phyloP scores from a whole-genome alignment of 1,139 yeast species.

The Geotrichum fermentans region DNA sequence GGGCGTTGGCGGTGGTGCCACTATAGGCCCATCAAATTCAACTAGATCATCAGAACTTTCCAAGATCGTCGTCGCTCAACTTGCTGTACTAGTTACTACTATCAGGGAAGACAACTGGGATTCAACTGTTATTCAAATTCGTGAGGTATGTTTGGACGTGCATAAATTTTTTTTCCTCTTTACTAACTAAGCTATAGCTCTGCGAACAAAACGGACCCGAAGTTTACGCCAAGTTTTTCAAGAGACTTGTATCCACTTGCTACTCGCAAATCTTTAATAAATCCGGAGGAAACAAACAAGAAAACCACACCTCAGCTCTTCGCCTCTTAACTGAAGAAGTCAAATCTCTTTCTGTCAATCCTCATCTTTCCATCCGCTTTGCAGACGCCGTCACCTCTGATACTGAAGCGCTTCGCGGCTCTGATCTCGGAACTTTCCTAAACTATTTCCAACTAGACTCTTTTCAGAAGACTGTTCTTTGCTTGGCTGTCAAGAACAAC shows the following conservation, averaged over 20 bases:
- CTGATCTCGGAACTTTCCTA: slow-evolving; percentile 25
- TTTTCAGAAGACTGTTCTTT: slow-evolving; percentile 23
- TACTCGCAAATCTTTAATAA: slow-evolving; percentile 37
- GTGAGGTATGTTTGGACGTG: slow-evolving; percentile 30
- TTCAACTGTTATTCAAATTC: slow-evolving; percentile 45
- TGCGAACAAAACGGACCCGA: slow-evolving; percentile 40
- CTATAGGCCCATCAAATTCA: slow-evolving; percentile 8
- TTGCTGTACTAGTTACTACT: slow-evolving; percentile 49
- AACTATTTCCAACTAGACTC: slow-evolving; percentile 24
- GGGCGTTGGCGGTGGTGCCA: slow-evolving; percentile 18
- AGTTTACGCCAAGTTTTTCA: slow-evolving; percentile 37
- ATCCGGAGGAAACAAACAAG: slow-evolving; percentile 27
- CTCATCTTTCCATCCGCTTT: slow-evolving; percentile 28
- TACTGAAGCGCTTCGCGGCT: slow-evolving; percentile 33
- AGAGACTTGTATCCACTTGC: slow-evolving; percentile 34
- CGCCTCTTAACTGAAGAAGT: slow-evolving; percentile 26
- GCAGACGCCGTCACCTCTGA: slow-evolving; percentile 29
- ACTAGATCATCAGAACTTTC: slow-evolving; percentile 35
- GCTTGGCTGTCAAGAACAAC: slow-evolving; percentile 1
- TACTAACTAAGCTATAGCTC: slow-evolving; percentile 31
- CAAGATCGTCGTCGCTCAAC: slow-evolving; percentile 49
- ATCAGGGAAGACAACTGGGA: slow-evolving; percentile 43
- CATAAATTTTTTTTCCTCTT: not conserved
- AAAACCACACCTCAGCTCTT: slow-evolving; percentile 21
- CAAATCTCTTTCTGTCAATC: slow-evolving; percentile 28